Conservation (phyloP, 1,284 basidiomycete species). For the Pseudozyma tsukubaensis region DNA sequence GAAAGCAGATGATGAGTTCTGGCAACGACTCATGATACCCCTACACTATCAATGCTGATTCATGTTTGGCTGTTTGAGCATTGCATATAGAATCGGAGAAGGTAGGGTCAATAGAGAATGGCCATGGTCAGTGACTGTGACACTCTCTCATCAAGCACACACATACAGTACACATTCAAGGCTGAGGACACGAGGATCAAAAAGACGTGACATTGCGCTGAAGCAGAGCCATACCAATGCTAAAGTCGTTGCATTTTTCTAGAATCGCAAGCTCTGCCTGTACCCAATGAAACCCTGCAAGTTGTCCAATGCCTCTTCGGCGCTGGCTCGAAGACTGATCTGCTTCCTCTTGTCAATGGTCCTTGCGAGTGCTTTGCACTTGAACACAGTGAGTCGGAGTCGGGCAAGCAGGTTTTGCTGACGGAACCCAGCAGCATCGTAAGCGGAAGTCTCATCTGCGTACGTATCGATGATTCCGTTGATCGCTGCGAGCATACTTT, state of each 20-base stretch:
- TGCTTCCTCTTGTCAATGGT: conserved; percentile 71
- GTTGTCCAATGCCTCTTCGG: conserved; percentile 77
- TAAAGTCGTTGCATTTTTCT: neutral
- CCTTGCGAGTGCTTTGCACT: conserved; percentile 29
- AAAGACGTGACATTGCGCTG: too few species aligned
- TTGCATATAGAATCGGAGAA: neutral
- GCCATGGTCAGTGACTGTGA: too few species aligned
- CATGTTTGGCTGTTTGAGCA: too few species aligned
- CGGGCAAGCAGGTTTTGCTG: conserved; percentile 70
- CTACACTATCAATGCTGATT: conserved; percentile 47
- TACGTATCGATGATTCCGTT: conserved; percentile 94
- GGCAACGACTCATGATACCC: conserved; percentile 52
- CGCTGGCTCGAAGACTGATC: conserved; percentile 69
- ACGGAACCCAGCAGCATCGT: conserved; percentile 80
- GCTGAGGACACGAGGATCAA: too few species aligned
- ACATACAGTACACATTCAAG: neutral
- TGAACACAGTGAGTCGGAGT: conserved; percentile 25
- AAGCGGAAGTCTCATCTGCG: conserved; percentile 85
- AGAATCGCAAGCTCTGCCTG: conserved; percentile 69
- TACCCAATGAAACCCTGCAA: conserved; percentile 89
- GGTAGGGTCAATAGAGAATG: neutral
- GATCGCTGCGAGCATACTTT: conserved; percentile 81
- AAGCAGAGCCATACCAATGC: neutral
- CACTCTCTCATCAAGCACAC: too few species aligned
- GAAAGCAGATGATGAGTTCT: too few species aligned